Evolutionary conservation across 768 basidiomycete species (phyloP).

Genomic region (Saitozyma sp.): DNA sequence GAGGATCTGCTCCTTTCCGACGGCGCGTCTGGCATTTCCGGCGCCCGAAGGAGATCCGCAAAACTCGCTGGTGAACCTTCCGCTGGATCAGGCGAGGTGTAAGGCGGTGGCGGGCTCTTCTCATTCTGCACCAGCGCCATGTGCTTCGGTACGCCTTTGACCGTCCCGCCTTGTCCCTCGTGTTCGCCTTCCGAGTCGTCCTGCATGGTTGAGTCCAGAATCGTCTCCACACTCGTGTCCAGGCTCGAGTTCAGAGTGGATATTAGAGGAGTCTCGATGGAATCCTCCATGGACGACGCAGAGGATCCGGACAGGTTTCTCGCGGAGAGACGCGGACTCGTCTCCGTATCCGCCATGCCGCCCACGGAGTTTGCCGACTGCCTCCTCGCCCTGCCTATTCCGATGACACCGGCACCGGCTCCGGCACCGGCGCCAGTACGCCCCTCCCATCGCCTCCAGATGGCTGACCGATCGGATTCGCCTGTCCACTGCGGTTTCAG

Average conservation of each 20-base stretch:
- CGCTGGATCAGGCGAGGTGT: conserved; percentile 28
- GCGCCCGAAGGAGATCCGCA: not conserved
- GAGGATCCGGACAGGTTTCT: not conserved
- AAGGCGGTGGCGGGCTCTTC: conserved; percentile 35
- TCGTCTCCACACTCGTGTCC: not conserved
- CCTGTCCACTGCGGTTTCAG: conserved; percentile 35
- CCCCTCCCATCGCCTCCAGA: conserved; percentile 26
- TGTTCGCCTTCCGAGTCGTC: conserved; percentile 8
- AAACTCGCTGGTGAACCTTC: conserved; percentile 1
- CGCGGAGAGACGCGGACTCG: conserved; percentile 14
- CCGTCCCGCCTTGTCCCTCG: conserved; percentile 16
- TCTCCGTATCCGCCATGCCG: conserved; percentile 30
- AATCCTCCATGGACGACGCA: not conserved
- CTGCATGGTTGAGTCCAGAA: not conserved
- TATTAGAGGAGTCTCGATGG: not conserved
- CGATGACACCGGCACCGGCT: not conserved
- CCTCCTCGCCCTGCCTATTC: conserved; percentile 4
- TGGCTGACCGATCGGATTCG: conserved; percentile 9
- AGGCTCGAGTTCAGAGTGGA: not conserved
- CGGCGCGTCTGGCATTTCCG: not conserved
- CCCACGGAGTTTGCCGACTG: conserved; percentile 9
- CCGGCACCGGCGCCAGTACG: no score
- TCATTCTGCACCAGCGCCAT: not conserved
- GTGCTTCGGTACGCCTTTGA: conserved; percentile 17
- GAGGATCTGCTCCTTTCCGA: conserved; percentile 12